Base-by-base conservation (phyloP, 1,139 yeast genomes). In the Torulaspora globosa region DNA sequence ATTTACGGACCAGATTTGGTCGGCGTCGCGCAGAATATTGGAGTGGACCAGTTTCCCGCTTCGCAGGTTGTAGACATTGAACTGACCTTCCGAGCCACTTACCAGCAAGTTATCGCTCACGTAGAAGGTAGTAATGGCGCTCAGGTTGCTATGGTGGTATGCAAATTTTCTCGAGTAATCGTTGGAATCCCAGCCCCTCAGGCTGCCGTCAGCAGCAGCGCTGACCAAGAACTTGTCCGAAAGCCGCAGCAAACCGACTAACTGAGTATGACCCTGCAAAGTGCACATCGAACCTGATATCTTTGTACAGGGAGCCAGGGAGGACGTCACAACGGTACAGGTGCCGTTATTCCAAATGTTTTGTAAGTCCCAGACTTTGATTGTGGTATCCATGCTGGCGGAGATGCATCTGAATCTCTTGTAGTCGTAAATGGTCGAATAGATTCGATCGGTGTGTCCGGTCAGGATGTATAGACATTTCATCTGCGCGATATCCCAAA, bases 171-270 rank as follows among this genome's bases (percentile, higher is more conserved):
- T 75, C 34, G 78, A 76, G 19, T 96, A 95, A 5, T 80, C 78
- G 26, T 78, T 78, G 0, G 97, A 94, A 62, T 92, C 84, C 98
- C 98, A 92, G 2, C 92, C 84, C 41, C 97, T 74, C 37, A 92
- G 73, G 0, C 97, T 83, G 1, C 95, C 80, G 64, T 92, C 98
- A 0, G 97, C 97, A 1, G 97, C 97, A 0, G 97, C 98, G 32
- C 95, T 84, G 1, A 92, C 96, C n/a, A 92, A 72, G 35, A 80
- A 81, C 16, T 84, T 81, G 35, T 85, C 82, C 7, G 88, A 82
- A 19, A 90, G 74, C 39, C 86, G 89, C 28, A 94, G 72, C 18
- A 92, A 70, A 0, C 98, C 98, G 16, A 92, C 98, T 16, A 92
- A 70, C 11, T 94, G 86, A 0, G 88, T 81, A 65, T 92, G 98